Evolutionary conservation across 495 filamentous ascomycete genomes (phyloP).

Genomic region (Lepraria neglecta): DNA sequence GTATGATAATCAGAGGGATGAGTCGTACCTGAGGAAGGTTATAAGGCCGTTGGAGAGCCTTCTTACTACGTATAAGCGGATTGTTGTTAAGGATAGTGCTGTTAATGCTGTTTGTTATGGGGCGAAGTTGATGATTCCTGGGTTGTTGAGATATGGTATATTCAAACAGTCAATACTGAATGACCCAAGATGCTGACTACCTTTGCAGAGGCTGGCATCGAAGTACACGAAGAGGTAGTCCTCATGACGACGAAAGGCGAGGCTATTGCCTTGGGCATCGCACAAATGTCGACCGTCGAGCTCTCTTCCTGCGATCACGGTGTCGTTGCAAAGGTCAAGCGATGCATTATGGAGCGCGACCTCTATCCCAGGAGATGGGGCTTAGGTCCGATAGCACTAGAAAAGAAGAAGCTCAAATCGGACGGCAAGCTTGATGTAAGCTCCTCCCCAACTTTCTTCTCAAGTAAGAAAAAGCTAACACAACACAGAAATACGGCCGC

Average conservation of each 20-base stretch:
- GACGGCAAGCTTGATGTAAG: slow-evolving; percentile 86
- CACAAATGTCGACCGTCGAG: slow-evolving; percentile 91
- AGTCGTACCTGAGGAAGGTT: slow-evolving; percentile 77
- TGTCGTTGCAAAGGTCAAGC: slow-evolving; percentile 94
- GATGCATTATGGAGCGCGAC: slow-evolving; percentile 98
- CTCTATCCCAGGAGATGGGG: slow-evolving; percentile 95
- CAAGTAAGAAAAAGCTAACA: slow-evolving; percentile 17
- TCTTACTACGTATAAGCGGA: slow-evolving; percentile 83
- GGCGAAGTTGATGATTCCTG: slow-evolving; percentile 96
- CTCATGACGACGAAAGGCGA: slow-evolving; percentile 98
- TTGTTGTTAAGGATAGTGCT: slow-evolving; percentile 94
- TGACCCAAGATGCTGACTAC: slow-evolving; percentile 25
- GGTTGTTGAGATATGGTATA: slow-evolving; percentile 79
- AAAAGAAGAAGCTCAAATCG: slow-evolving; percentile 99
- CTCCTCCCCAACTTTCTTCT: slow-evolving; percentile 6
- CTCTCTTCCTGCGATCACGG: slow-evolving; percentile 91
- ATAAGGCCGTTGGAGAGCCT: slow-evolving; percentile 88
- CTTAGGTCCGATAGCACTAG: slow-evolving; percentile 75
- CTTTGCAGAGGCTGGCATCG: slow-evolving; percentile 67
- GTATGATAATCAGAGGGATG: slow-evolving; percentile 85
- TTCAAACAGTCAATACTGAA: slow-evolving; percentile 24
- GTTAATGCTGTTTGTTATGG: slow-evolving; percentile 97
- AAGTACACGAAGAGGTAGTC: slow-evolving; percentile 86
- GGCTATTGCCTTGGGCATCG: slow-evolving; percentile 90
- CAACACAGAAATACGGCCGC: slow-evolving; percentile 74